phyloP scores from a whole-genome alignment of 306 rosid species.

The Quercus aquifolioides region DNA sequence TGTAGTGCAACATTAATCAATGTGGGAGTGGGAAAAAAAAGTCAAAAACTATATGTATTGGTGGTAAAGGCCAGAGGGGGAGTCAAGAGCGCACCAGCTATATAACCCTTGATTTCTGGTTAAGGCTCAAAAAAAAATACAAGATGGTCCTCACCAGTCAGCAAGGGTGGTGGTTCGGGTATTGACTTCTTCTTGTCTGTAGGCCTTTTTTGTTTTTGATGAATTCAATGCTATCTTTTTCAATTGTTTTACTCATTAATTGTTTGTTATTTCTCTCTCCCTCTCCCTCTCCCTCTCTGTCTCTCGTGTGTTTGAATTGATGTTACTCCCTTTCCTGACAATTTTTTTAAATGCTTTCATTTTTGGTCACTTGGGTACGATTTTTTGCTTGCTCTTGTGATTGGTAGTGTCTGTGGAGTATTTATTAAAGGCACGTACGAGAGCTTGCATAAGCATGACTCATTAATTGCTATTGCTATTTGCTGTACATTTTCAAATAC shows the following conservation, averaged over 20 bases:
- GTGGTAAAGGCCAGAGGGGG: slow-evolving; percentile 49
- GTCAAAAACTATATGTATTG: neutral
- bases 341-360: too few relatives aligned
- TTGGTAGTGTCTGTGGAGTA: too few relatives aligned
- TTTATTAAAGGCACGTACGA: too few relatives aligned
- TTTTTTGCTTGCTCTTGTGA: too few relatives aligned
- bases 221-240: slow-evolving; percentile 22
- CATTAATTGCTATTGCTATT: too few relatives aligned
- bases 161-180: slow-evolving; percentile 98
- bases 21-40: slow-evolving; percentile 1
- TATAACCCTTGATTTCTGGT: slow-evolving; percentile 54
- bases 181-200: slow-evolving; percentile 88
- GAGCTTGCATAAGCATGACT: too few relatives aligned
- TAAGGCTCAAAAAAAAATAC: slow-evolving; percentile 12
- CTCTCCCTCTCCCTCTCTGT: neutral
- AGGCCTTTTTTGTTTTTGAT: slow-evolving; percentile 32
- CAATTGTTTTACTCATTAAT: neutral
- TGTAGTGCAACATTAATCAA: slow-evolving; percentile 1
- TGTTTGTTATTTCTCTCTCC: neutral
- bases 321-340: too few relatives aligned
- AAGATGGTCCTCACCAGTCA: slow-evolving; percentile 32
- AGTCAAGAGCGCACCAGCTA: slow-evolving; percentile 99
- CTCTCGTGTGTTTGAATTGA: neutral
- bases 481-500: too few relatives aligned
- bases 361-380: too few relatives aligned